Conservation (phyloP, 2,329 filamentous ascomycete genomes). For the Fusarium veterinarium region DNA sequence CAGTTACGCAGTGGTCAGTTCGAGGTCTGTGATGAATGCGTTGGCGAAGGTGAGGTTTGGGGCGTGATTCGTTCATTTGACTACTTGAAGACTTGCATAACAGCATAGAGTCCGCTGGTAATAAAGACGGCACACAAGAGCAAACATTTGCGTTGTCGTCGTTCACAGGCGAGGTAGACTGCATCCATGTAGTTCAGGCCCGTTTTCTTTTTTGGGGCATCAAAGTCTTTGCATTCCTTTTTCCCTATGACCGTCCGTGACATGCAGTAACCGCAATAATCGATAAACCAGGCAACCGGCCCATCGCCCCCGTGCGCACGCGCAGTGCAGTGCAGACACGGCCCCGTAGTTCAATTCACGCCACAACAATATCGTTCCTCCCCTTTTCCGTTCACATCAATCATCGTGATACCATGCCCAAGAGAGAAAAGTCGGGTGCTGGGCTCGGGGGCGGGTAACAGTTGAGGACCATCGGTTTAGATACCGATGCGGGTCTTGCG, state of each 20-base stretch:
- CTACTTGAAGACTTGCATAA: conserved; percentile 1
- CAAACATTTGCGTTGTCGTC: conserved; percentile 1
- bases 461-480: conserved; percentile 68
- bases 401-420: conserved; percentile 46
- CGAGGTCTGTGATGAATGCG: neutral
- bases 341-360: conserved; percentile 36
- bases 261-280: conserved; percentile 58
- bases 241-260: conserved; percentile 62
- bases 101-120: neutral
- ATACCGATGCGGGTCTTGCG: conserved; percentile 99
- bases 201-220: conserved; percentile 46
- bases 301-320: conserved; percentile 41
- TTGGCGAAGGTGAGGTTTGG: neutral
- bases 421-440: conserved; percentile 39
- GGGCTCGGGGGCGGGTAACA: conserved; percentile 45
- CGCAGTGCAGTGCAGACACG: conserved; percentile 32
- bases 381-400: conserved; percentile 42
- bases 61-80: conserved; percentile 13
- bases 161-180: conserved; percentile 20
- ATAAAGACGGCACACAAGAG: neutral
- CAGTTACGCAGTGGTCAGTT: neutral
- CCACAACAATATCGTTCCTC: conserved; percentile 35
- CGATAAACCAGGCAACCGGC: conserved; percentile 52
- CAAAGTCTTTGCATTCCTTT: conserved; percentile 56
- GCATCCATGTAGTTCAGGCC: conserved; percentile 36